Evolutionary conservation across 371 early-diverging fungal species (phyloP), one percentile per base, ranked within the genome.

Genomic region (Thermomucor indicae-seudaticae): DNA sequence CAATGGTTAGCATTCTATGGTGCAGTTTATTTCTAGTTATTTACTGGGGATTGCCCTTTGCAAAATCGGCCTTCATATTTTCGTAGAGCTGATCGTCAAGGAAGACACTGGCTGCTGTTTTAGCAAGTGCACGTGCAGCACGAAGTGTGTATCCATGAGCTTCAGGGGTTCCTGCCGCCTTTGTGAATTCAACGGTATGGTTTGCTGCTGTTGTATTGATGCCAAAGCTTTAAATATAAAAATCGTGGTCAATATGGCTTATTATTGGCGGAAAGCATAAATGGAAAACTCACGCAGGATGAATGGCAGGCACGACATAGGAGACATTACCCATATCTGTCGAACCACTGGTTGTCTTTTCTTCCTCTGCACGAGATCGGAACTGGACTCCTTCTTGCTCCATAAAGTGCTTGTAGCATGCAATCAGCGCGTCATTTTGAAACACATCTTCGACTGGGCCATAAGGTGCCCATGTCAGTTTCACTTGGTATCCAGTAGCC

Each of bases 401-500:
- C 19, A 45, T 7, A 27, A 12, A 25, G 7, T 17, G 2, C 17
- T 4, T 2, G 43, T 25, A 42, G 43, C 19, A 42, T 17, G 17
- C 19, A 20, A 14, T 24, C 17, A 42, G 14, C 20, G 25, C 43
- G 12, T 22, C 43, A 14, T 19, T 45, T 6, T 17, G 14, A 11
- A 37, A 37, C 14, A 37, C 37, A n/a, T n/a, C n/a, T n/a, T 67
- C 68, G 10, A 62, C 25, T 12, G 52, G 50, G 8, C 69, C 72
- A 16, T 46, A 57, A 39, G 67, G 48, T 49, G 78, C 78, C 65
- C 77, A 71, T 0, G 55, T 66, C 16, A 79, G 60, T 49, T 77
- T 80, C 49, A 70, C 67, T 20, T 75, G 72, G 50, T 89, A 89
- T n/a, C 88, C 89, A n/a, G 88, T 81, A 10, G 88, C 75, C 14